Conservation (phyloP, 1,284 basidiomycete species). For the Cryptococcus sp. region DNA sequence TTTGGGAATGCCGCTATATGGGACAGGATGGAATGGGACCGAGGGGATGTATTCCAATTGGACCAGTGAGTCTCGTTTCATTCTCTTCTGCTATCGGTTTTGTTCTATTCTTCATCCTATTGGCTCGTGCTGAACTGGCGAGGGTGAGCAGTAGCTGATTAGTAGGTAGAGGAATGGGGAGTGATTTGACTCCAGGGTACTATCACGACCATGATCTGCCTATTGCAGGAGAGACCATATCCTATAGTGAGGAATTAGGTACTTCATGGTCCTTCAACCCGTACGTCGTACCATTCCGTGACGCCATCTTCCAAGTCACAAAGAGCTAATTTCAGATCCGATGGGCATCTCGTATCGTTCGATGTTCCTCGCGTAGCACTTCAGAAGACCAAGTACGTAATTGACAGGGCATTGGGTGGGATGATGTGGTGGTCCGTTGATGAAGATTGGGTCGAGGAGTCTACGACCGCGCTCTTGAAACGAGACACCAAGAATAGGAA, state of each 20-base stretch:
- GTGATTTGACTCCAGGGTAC: constrained; percentile 5
- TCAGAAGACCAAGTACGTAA: constrained; percentile 68
- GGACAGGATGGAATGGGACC: constrained; percentile 72
- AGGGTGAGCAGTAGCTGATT: constrained; percentile 37
- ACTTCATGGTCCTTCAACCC: constrained; percentile 71
- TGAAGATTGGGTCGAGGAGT: constrained; percentile 8
- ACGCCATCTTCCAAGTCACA: not conserved
- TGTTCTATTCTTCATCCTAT: not conserved
- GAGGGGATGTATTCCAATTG: constrained; percentile 64
- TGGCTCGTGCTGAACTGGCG: not conserved
- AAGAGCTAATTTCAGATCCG: constrained; percentile 6
- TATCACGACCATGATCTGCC: constrained; percentile 65
- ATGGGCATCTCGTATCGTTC: constrained; percentile 59
- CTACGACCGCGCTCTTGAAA: not conserved
- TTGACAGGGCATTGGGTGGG: constrained; percentile 58
- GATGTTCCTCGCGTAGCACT: constrained; percentile 67
- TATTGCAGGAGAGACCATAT: constrained; percentile 56
- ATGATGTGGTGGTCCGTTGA: constrained; percentile 66
- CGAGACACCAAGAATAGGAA: not conserved
- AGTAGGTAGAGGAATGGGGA: constrained; percentile 7
- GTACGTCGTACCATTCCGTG: constrained; percentile 10
- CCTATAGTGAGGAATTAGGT: constrained; percentile 64
- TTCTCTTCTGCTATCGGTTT: not conserved
- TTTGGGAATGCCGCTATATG: constrained; percentile 62
- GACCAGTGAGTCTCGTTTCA: constrained; percentile 6